Conservation (phyloP, 331 rosid genomes). For the Cucumis variabilis region DNA sequence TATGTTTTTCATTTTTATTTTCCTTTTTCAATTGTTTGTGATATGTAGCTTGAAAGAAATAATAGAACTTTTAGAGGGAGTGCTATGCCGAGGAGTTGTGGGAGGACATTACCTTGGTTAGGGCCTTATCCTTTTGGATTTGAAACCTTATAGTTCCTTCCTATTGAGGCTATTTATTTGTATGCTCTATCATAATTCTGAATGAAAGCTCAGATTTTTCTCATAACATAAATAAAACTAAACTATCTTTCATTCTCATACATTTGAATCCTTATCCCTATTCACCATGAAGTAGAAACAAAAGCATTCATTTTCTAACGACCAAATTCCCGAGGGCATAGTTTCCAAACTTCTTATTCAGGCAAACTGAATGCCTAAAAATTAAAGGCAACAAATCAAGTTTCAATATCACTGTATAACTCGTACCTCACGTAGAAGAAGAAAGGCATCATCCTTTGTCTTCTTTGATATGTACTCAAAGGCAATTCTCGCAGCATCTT, state of each 20-base stretch:
- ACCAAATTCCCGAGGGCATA: not conserved
- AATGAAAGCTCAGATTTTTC: too few species aligned
- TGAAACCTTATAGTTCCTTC: too few species aligned
- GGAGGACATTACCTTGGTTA: too few species aligned
- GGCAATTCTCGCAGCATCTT: constrained; percentile 58
- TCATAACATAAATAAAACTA: not conserved
- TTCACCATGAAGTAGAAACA: not conserved
- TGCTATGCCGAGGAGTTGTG: too few species aligned
- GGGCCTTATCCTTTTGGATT: too few species aligned
- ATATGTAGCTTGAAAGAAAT: too few species aligned
- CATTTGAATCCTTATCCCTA: not conserved
- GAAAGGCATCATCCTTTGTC: constrained; percentile 42
- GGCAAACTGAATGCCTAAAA: not conserved
- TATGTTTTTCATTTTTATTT: too few species aligned
- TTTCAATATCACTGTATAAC: not conserved
- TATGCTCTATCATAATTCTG: too few species aligned
- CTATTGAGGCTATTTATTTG: too few species aligned
- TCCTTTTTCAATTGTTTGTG: too few species aligned
- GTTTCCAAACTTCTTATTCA: not conserved
- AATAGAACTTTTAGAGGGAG: too few species aligned
- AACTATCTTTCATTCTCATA: not conserved
- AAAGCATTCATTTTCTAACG: not conserved
- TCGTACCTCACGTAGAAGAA: constrained; percentile 52
- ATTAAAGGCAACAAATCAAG: not conserved
- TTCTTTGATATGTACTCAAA: constrained; percentile 31